Evolutionary conservation across 2,329 filamentous ascomycete genomes (phyloP), one percentile per base, ranked within the genome.

Genomic region (Dryadomyces quercivorus): DNA sequence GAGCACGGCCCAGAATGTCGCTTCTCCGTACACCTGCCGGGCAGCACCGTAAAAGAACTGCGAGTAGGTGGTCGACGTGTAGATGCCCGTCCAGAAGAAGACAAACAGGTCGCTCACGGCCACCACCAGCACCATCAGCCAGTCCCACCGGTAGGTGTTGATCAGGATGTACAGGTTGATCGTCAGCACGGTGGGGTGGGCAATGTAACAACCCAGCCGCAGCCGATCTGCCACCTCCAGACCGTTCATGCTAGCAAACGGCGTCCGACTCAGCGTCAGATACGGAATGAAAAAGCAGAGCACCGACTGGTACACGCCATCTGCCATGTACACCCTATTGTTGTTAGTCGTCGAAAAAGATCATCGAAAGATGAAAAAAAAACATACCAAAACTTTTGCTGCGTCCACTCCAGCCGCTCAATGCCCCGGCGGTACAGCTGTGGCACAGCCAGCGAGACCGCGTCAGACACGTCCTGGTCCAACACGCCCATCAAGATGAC

Each of bases 71-170:
- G 72, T 72, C 3, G 75, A 68, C 0, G 78, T 78, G 71, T 94
- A 98, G 42, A 95, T 78, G 34, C 90, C 93, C 6, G 93, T 96
- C 90, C 93, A 97, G 72, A 95, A 86, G 75, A 90, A 98, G 64
- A 97, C 81, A 63, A 96, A 80, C 34, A 97, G 67, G 58, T 86
- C 86, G 70, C 90, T 95, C 67, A 97, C 78, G 22, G 71, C 70
- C 52, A 94, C 85, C 58, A 96, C 85, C 56, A 95, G 73, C 21
- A 91, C 70, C 71, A 94, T 94, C 63, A 98, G 75, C 92, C 92
- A 98, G 68, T 98, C 93, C 93, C 93, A 98, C 57, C 92, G 82
- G 69, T 95, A 97, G 1, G 88, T 94, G 70, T 98, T 98, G 72
- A 97, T 83, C 60, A 98, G 75, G 61, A 98, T 88, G 72, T 97